Base-by-base conservation (phyloP, 2,329 filamentous ascomycete genomes). In the Colletotrichum endophyticum region DNA sequence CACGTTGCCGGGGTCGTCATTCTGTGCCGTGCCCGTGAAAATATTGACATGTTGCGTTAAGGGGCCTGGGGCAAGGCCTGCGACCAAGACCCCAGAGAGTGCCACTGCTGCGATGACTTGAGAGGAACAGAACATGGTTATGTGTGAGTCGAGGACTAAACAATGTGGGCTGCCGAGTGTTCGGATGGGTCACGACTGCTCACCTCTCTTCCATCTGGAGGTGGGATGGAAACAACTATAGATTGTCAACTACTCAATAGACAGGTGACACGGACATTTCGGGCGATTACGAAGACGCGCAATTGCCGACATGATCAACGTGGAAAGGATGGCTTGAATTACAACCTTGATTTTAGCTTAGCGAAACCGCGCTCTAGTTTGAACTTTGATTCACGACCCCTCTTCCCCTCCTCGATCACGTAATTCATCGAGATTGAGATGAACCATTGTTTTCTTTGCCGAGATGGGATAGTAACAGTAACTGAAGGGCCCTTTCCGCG, bases 41-140 rank as follows among this genome's bases (percentile, higher is more conserved):
- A 68, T 39, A 13, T 73, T 68, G 53, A 73, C 64, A 22, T 73
- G 53, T 12, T 73, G 70, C 53, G 64, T 69, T 6, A 69, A 15
- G 16, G 64, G 28, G 5, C 64, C 71, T 3, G 66, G 56, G 15
- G 7, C 2, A 1, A 67, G 12, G 36, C 25, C 39, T 12, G 64
- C 39, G 8, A 16, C 64, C 0, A 12, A 25, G 5, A 22, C 39
- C 39, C 0, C 49, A 5, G 63, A 49, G 34, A 53, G 22, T 49
- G 19, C n/a, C 44, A 22, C 0, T 22, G 44, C n/a, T 49, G 44
- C 19, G 11, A 49, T 22, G 44, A 49, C 3, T 22, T 4, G 44
- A 22, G 44, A 49, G 44, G 11, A 49, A 19, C n/a, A 49, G 1
- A 49, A 49, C 44, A 49, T 49, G 19, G 3, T 13, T 49, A 1